Evolutionary conservation across 1,139 yeast genomes (phyloP), one percentile per base, ranked within the genome.

Genomic region (Candida gigantensis): DNA sequence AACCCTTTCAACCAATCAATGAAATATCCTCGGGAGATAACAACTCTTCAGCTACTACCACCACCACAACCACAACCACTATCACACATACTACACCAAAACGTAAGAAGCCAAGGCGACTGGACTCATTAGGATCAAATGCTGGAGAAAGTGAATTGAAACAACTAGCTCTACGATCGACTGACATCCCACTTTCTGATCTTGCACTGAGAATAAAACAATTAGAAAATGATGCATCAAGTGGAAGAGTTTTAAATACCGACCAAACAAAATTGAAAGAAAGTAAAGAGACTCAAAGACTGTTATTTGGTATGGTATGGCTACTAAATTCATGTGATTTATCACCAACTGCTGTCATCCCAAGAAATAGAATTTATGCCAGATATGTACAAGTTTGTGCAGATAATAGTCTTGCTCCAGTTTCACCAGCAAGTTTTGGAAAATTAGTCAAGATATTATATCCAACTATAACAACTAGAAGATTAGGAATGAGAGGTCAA

Each of bases 391-490:
- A 79, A 15, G 55, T 81, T 7, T 89, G 96, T 58, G 81, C 87
- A 9, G 79, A 78, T 32, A 71, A 76, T 53, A 73, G 72, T 10
- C 55, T 88, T 30, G 74, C 77, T 40, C 95, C 96, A 1, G 62
- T 89, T 38, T 81, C 88, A 18, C 95, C 95, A 11, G 96, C 96
- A 1, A 81, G 90, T 9, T 81, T 89, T 57, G 97, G 97, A 12
- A 87, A 87, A 53, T 66, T 89, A 31, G 90, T 89, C 9, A 74
- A 86, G 43, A 68, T 83, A 6, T 64, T 84, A 10, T 88, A 79
- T 52, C 96, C 96, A 2, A 72, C 71, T 39, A 68, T 88, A 45
- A 82, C 86, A 21, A 86, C 96, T 0, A 74, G 97, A 49, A 72
- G 97, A 43, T 67, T 89, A 42, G 97, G 97, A 9, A 82, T 84